Base-by-base conservation (phyloP, 768 basidiomycete species). In the Lyophyllum shimeji region DNA sequence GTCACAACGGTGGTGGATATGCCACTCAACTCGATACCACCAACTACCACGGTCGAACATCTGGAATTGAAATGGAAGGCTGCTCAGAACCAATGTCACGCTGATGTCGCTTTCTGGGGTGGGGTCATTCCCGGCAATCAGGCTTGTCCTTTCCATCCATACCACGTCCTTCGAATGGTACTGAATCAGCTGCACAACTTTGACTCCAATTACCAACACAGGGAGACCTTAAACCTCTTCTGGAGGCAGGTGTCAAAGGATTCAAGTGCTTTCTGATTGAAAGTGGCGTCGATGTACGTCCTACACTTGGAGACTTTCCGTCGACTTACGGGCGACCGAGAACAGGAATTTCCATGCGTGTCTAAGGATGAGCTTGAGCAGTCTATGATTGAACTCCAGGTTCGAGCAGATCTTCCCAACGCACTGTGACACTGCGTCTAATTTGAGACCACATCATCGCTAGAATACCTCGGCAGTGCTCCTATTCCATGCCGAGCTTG, bases 201-300 rank as follows among this genome's bases (percentile, higher is more conserved):
- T 45, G 24, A 18, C 21, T 13, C 46, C 45, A 13, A 48, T 33
- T n/a, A 17, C 40, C 39, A 13, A 46, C 42, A 43, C 60, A 95
- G 93, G 67, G 70, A 42, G 80, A 95, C 62, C 80, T 99, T 43
- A 79, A 77, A 54, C 84, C 87, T n/a, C 76, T 98, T 42, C 74
- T 95, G 13, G 68, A 81, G 27, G 82, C 83, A 29, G 95, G 97
- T 6, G 90, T 97, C 27, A 90, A 88, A 73, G 96, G 96, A 0
- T 98, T 98, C 80, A 98, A 98, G 69, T 97, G 95, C 68, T 98
- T 98, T 71, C 74, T 98, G 61, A 95, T 95, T 58, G 89, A 96
- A 61, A 96, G 94, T 64, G 96, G 97, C 23, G 95, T 98, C 17
- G 90, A 97, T 58, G 95, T 94, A 63, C 47, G 76, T 53, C 5